Conservation (phyloP, 768 basidiomycete species). For the Scleroderma citrinum region DNA sequence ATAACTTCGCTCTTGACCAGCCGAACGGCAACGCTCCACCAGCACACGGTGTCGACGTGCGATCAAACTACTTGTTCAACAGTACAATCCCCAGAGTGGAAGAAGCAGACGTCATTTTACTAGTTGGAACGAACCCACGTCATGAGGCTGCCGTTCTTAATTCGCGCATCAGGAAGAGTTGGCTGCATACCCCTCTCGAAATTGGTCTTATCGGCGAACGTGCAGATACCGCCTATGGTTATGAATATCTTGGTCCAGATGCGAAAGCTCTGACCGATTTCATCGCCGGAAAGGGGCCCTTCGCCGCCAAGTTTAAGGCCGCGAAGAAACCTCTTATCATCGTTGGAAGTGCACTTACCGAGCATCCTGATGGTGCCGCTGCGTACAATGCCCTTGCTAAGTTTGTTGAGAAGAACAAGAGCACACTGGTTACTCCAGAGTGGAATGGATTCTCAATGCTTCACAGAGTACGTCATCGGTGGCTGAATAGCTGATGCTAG, state of each 20-base stretch:
- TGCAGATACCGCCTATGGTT: conserved; percentile 88
- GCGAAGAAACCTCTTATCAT: conserved; percentile 93
- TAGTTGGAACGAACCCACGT: conserved; percentile 94
- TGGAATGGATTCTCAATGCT: conserved; percentile 96
- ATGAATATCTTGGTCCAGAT: conserved; percentile 81
- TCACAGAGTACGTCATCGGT: conserved; percentile 63
- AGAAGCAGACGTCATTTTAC: conserved; percentile 84
- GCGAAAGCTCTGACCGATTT: conserved; percentile 74
- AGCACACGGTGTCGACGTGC: conserved; percentile 78
- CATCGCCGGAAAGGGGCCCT: conserved; percentile 68
- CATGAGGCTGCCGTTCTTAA: conserved; percentile 98
- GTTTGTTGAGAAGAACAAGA: conserved; percentile 75
- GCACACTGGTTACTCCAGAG: conserved; percentile 70
- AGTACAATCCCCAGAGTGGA: conserved; percentile 87
- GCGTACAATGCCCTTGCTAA: conserved; percentile 73
- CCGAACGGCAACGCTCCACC: conserved; percentile 61
- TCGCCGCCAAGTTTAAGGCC: conserved; percentile 79
- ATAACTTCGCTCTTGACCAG: conserved; percentile 84
- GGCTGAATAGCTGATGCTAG: background rate
- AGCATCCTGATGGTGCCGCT: conserved; percentile 78
- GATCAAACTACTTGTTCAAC: conserved; percentile 97
- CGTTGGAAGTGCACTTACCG: conserved; percentile 80
- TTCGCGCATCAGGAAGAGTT: conserved; percentile 93
- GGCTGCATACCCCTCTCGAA: conserved; percentile 82
- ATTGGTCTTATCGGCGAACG: conserved; percentile 88